A percentile compares a stretch with the other conserved stretches of the same genome.
These are phyloP conservation scores for Boletus speciosus DNA, from an alignment of 768 basidiomycete genomes.

Conservation along the genomic window DNA sequence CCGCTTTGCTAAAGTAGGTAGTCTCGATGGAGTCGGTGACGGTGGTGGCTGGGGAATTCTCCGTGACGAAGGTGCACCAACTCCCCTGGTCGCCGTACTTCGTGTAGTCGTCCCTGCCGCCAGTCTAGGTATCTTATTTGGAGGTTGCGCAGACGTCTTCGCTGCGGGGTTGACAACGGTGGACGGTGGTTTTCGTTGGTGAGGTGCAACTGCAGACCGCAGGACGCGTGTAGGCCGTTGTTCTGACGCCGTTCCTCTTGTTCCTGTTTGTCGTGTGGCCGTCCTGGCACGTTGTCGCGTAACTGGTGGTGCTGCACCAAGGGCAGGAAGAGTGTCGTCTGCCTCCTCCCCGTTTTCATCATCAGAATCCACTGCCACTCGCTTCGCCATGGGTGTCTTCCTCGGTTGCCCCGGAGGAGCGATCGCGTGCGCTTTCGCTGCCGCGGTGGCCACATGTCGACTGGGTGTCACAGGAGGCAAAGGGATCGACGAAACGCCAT, in stretches of 20 bases:
- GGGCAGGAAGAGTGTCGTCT: constrained; percentile 61
- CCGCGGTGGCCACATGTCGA: constrained; percentile 66
- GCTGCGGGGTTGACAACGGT: constrained; percentile 35
- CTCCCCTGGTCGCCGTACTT: constrained; percentile 39
- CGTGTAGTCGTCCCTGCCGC: constrained; percentile 50
- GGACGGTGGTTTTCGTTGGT: constrained; percentile 52
- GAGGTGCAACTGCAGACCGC: constrained; percentile 58
- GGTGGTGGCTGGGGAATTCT: constrained; percentile 47
- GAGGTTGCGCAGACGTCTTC: constrained; percentile 43
- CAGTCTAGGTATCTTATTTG: constrained; percentile 70
- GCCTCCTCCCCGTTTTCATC: constrained; percentile 56
- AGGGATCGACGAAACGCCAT: constrained; percentile 20
- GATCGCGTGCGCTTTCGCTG: constrained; percentile 67
- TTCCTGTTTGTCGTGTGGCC: constrained; percentile 36
- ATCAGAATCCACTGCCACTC: constrained; percentile 62
- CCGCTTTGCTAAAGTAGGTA: constrained; percentile 71
- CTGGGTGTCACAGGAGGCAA: constrained; percentile 80
- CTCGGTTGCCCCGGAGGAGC: constrained; percentile 80
- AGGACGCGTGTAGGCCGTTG: constrained; percentile 73
- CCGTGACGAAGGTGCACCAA: constrained; percentile 31
- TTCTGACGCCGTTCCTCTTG: constrained; percentile 61
- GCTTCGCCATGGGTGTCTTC: constrained; percentile 82
- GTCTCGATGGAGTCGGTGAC: constrained; percentile 68
- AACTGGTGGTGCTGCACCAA: constrained; percentile 47
- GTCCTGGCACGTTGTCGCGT: constrained; percentile 35